Percentiles rank a stretch among this genome's conserved stretches.
phyloP scores from a whole-genome alignment of 106 monocot species.

The Dioscorea zingiberensis region DNA sequence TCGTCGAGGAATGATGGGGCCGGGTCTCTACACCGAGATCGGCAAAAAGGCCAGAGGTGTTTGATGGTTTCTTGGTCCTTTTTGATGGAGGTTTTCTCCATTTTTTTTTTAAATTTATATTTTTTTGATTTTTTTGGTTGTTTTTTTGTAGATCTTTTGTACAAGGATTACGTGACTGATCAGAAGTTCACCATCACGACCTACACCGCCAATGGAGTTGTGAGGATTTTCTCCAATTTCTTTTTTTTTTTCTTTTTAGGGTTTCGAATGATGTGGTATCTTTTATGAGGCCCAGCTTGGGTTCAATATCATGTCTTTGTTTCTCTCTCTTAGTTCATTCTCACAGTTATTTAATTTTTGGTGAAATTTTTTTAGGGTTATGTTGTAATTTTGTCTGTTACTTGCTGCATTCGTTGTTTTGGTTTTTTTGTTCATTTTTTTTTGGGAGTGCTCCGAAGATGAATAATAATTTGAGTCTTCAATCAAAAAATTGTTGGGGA shows the following conservation, averaged over 20 bases:
- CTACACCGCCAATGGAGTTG: constrained; percentile 58
- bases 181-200: constrained; percentile 73
- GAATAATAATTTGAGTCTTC: no score
- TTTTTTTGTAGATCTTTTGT: constrained; percentile 61
- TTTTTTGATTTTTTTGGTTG: constrained; percentile 4
- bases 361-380: no score
- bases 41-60: constrained; percentile 53
- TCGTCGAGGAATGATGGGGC: constrained; percentile 20
- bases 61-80: background rate
- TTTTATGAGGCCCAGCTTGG: no score
- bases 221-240: constrained; percentile 29
- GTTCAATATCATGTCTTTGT: no score
- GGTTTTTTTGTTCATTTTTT: no score
- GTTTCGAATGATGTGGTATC: background rate
- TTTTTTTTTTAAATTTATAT: constrained; percentile 1
- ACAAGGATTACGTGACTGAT: constrained; percentile 68
- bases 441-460: no score
- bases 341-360: no score
- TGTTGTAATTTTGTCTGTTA: no score
- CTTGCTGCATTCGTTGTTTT: no score
- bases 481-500: no score
- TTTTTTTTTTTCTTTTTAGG: constrained; percentile 1
- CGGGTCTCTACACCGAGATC: constrained; percentile 45
- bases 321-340: no score
- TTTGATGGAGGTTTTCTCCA: background rate